Conservation (phyloP, 257 asterid species). For the Capsicum rhomboideum region DNA sequence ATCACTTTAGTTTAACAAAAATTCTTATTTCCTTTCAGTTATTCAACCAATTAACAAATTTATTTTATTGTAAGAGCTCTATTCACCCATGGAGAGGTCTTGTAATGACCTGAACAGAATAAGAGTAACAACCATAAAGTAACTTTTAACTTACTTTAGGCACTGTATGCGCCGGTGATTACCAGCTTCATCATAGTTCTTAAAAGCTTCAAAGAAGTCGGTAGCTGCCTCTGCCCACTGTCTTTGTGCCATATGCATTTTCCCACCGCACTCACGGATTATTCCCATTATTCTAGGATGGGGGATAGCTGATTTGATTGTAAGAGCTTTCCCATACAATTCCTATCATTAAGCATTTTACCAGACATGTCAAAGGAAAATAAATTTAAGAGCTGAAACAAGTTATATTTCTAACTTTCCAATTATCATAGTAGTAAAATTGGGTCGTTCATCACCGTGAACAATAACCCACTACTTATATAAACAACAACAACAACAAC, state of each 20-base stretch:
- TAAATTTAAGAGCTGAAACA: neutral
- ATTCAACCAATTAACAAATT: neutral
- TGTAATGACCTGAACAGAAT: neutral
- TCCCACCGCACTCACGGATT: slow-evolving; percentile 98
- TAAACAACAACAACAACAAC: no score
- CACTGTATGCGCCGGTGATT: slow-evolving; percentile 92
- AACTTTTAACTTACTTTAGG: slow-evolving; percentile 54
- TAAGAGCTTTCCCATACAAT: slow-evolving; percentile 87
- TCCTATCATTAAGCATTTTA: slow-evolving; percentile 95
- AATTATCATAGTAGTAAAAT: neutral
- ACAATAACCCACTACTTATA: neutral
- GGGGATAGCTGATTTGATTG: slow-evolving; percentile 93
- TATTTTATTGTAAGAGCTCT: neutral
- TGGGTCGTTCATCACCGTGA: neutral
- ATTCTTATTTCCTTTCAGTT: neutral
- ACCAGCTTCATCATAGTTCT: slow-evolving; percentile 97
- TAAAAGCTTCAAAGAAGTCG: slow-evolving; percentile 97
- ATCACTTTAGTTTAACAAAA: neutral
- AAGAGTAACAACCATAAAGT: neutral
- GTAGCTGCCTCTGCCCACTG: slow-evolving; percentile 97
- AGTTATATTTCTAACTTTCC: neutral
- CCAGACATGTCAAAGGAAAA: slow-evolving; percentile 19
- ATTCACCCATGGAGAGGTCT: neutral
- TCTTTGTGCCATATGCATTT: slow-evolving; percentile 99
- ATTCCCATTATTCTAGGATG: slow-evolving; percentile 99